phyloP scores from a whole-genome alignment of 2,329 filamentous ascomycete species.

The Diaporthe citrichinensis region DNA sequence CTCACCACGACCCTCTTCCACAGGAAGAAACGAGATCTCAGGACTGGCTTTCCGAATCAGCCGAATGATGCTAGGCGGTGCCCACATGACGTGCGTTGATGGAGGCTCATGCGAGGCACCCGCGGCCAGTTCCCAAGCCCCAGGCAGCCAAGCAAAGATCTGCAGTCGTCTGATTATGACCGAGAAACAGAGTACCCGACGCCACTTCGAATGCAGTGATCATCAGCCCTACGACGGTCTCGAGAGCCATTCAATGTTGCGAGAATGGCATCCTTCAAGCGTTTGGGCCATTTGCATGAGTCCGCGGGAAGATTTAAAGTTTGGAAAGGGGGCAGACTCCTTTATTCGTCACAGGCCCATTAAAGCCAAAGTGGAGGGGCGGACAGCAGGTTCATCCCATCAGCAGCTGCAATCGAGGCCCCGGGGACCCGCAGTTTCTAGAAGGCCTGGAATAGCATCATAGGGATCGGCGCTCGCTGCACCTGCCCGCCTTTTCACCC shows the following conservation, averaged over 20 bases:
- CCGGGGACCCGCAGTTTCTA: slow-evolving; percentile 18
- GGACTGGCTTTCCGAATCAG: neutral
- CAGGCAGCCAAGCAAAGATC: neutral
- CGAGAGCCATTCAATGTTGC: neutral
- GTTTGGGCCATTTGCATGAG: neutral
- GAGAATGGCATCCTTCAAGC: neutral
- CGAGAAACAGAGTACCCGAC: neutral
- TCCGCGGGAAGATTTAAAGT: neutral
- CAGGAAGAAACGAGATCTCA: neutral
- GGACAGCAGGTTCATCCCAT: slow-evolving; percentile 16
- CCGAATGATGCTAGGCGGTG: neutral
- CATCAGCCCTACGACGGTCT: neutral
- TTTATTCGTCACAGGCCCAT: slow-evolving; percentile 14
- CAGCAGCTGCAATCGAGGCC: neutral
- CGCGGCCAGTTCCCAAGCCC: neutral
- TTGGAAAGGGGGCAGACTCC: slow-evolving; percentile 19
- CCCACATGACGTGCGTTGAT: slow-evolving; percentile 2
- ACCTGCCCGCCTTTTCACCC: slow-evolving; percentile 2
- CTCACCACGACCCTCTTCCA: neutral
- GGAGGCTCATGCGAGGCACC: neutral
- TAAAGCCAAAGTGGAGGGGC: slow-evolving; percentile 1
- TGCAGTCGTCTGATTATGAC: neutral
- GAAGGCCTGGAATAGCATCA: slow-evolving; percentile 13
- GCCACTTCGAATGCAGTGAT: neutral
- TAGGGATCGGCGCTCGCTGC: slow-evolving; percentile 24